Conservation (phyloP, 768 basidiomycete species). For the Auriscalpium vulgare region DNA sequence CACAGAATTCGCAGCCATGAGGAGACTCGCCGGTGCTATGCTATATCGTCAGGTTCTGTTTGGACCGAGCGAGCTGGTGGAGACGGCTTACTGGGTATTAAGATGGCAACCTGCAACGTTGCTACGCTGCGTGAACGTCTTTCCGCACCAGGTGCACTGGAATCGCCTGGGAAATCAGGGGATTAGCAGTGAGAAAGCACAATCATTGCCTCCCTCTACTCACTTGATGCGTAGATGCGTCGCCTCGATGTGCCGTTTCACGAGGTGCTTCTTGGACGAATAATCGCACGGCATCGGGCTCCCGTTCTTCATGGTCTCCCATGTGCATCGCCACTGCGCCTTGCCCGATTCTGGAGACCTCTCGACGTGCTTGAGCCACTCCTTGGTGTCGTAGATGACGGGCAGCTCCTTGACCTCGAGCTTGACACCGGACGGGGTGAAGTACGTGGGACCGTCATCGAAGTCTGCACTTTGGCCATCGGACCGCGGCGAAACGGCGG, state of each 20-base stretch:
- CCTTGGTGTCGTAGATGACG: slow-evolving; percentile 13
- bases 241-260: slow-evolving; percentile 61
- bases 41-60: no score
- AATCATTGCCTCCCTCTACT: slow-evolving; percentile 17
- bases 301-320: slow-evolving; percentile 27
- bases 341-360: slow-evolving; percentile 10
- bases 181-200: slow-evolving; percentile 12
- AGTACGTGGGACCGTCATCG: slow-evolving; percentile 6
- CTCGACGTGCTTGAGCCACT: slow-evolving; percentile 12
- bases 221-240: slow-evolving; percentile 56
- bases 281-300: slow-evolving; percentile 32
- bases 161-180: slow-evolving; percentile 33
- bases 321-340: slow-evolving; percentile 31
- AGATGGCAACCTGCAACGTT: slow-evolving; percentile 48
- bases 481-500: background rate
- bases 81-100: slow-evolving; percentile 38
- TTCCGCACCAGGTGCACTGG: slow-evolving; percentile 42
- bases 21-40: slow-evolving; percentile 50
- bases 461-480: background rate
- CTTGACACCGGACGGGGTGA: slow-evolving; percentile 10
- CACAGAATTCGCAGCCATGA: slow-evolving; percentile 47
- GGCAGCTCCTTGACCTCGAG: slow-evolving; percentile 15
- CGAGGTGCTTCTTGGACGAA: slow-evolving; percentile 50
- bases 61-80: no score
- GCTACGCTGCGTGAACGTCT: slow-evolving; percentile 52